These are phyloP conservation scores for Solanum chiquidenum DNA, from an alignment of 257 asterid genomes.

Conservation along the genomic window DNA sequence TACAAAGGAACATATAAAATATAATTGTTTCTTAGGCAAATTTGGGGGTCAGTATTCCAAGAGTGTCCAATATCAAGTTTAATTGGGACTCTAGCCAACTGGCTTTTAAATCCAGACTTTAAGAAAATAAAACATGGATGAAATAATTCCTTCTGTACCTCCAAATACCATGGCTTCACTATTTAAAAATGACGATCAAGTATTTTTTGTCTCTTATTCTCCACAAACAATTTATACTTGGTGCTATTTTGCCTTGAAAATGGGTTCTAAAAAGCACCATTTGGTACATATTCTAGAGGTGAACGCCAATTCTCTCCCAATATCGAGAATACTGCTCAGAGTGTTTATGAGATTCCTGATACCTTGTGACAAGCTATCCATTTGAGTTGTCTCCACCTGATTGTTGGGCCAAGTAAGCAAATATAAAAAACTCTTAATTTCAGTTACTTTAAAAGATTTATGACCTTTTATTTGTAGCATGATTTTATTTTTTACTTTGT, in stretches of 20 bases:
- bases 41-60: no score
- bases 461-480: not conserved
- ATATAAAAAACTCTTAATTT: not conserved
- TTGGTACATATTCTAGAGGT: constrained; percentile 29
- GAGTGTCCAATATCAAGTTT: constrained; percentile 11
- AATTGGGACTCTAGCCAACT: constrained; percentile 53
- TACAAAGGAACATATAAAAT: no score
- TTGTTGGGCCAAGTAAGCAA: constrained; percentile 65
- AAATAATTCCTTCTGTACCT: constrained; percentile 36
- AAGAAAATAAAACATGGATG: constrained; percentile 26
- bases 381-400: constrained; percentile 48
- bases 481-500: not conserved
- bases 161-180: constrained; percentile 80
- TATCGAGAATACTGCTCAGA: constrained; percentile 32
- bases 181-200: constrained; percentile 59
- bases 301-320: constrained; percentile 34
- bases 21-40: no score
- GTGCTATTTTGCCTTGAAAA: constrained; percentile 37
- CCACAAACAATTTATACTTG: constrained; percentile 31
- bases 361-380: constrained; percentile 40
- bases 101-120: constrained; percentile 53
- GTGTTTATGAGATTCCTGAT: constrained; percentile 31
- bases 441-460: not conserved
- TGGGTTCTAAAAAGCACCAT: constrained; percentile 43
- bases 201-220: constrained; percentile 30